These are phyloP conservation scores for Cryptococcus sp. DNA, from an alignment of 1,284 basidiomycete genomes.

Conservation along the genomic window DNA sequence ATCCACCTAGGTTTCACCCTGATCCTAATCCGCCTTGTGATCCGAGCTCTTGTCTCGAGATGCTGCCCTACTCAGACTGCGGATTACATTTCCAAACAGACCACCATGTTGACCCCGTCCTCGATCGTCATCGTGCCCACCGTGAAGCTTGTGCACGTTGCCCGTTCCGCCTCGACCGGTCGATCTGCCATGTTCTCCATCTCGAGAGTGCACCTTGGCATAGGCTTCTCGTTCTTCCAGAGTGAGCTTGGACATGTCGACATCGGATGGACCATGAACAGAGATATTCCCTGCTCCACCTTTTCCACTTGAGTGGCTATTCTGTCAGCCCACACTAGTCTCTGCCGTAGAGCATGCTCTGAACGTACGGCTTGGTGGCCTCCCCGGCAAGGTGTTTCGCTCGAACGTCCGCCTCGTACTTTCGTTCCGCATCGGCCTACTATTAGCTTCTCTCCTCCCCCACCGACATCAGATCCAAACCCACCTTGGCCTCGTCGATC, in stretches of 20 bases:
- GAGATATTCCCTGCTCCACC: conserved; percentile 41
- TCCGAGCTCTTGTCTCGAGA: conserved; percentile 22
- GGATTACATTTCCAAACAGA: conserved; percentile 39
- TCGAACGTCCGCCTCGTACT: conserved; percentile 33
- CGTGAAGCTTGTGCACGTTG: not conserved
- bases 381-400: conserved; percentile 35
- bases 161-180: conserved; percentile 37
- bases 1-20: not conserved
- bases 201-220: conserved; percentile 31
- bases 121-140: conserved; percentile 18
- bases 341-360: not conserved
- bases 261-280: conserved; percentile 12
- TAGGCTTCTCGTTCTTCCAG: conserved; percentile 40
- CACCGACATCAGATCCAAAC: not conserved
- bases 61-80: conserved; percentile 40
- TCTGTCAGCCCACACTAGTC: not conserved
- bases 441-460: not conserved
- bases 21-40: conserved; percentile 1
- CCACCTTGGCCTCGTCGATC: conserved; percentile 28
- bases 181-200: conserved; percentile 17
- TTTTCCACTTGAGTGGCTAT: conserved; percentile 35
- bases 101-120: conserved; percentile 18
- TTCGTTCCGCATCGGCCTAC: conserved; percentile 19
- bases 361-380: conserved; percentile 27
- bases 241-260: conserved; percentile 29